A percentile compares a stretch with the other conserved stretches of the same genome.
phyloP scores from a whole-genome alignment of 2,329 filamentous ascomycete species.

The Fusarium sp. region DNA sequence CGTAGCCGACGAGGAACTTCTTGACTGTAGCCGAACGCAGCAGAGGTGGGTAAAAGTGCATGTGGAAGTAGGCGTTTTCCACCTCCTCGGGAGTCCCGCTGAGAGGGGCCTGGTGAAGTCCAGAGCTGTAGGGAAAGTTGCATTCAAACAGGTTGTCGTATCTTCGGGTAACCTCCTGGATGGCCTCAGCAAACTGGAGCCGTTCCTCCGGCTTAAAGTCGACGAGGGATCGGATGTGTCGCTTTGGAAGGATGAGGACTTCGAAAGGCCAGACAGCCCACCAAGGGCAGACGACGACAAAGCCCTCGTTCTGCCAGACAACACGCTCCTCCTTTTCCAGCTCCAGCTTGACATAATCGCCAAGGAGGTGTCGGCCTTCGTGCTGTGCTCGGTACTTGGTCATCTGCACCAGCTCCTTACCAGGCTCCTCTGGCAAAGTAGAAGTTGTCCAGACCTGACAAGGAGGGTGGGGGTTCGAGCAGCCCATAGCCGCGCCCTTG shows the following conservation, averaged over 20 bases:
- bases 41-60: constrained; percentile 97
- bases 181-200: constrained; percentile 80
- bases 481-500: constrained; percentile 97
- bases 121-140: constrained; percentile 96
- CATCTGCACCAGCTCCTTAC: constrained; percentile 82
- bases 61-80: constrained; percentile 89
- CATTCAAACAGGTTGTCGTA: constrained; percentile 99
- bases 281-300: constrained; percentile 93
- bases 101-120: constrained; percentile 94
- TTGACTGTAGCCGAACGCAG: constrained; percentile 92
- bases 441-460: constrained; percentile 97
- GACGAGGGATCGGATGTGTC: constrained; percentile 85
- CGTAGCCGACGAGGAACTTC: constrained; percentile 97
- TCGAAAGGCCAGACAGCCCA: constrained; percentile 99
- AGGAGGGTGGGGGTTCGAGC: constrained; percentile 97
- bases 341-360: constrained; percentile 89
- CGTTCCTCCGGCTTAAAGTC: constrained; percentile 82
- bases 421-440: constrained; percentile 88
- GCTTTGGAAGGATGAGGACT: constrained; percentile 87
- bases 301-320: constrained; percentile 87
- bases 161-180: constrained; percentile 88
- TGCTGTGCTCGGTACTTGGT: constrained; percentile 81
- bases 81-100: constrained; percentile 85
- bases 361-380: constrained; percentile 79
- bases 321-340: constrained; percentile 84